Evolutionary conservation across 495 filamentous ascomycete species (phyloP).

Genomic region (Trypethelium eluteriae): DNA sequence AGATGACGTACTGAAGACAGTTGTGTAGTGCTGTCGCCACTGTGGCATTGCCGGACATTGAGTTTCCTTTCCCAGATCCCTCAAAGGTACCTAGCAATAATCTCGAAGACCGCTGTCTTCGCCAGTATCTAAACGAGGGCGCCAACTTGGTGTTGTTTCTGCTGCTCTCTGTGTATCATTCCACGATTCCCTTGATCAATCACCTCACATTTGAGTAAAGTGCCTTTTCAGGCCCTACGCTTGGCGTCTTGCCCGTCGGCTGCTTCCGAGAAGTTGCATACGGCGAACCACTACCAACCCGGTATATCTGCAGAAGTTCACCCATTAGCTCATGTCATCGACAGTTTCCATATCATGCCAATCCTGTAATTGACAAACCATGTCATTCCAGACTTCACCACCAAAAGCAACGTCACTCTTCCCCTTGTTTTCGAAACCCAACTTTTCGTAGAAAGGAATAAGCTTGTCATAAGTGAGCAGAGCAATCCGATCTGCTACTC

Average conservation of each 20-base stretch:
- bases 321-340: not conserved
- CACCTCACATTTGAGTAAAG: not conserved
- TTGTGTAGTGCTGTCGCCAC: too few species aligned
- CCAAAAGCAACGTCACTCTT: slow-evolving; percentile 57
- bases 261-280: not conserved
- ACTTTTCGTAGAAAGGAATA: slow-evolving; percentile 64
- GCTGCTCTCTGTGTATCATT: too few species aligned
- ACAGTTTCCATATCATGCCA: not conserved
- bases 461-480: slow-evolving; percentile 70
- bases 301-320: not conserved
- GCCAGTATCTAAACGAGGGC: too few species aligned
- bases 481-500: slow-evolving; percentile 62
- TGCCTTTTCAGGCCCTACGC: not conserved
- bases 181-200: not conserved
- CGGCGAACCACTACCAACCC: not conserved
- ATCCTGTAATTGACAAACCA: slow-evolving; percentile 40
- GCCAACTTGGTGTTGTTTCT: too few species aligned
- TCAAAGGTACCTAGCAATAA: too few species aligned
- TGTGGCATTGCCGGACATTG: too few species aligned
- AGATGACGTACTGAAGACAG: too few species aligned
- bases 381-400: slow-evolving; percentile 74
- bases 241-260: not conserved
- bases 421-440: slow-evolving; percentile 66
- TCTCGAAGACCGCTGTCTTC: too few species aligned
- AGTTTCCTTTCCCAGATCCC: too few species aligned